Percentiles rank a stretch among this genome's conserved stretches.
These are phyloP conservation scores for Xylaria sp. DNA, from an alignment of 2,329 filamentous ascomycete genomes.

Conservation along the genomic window DNA sequence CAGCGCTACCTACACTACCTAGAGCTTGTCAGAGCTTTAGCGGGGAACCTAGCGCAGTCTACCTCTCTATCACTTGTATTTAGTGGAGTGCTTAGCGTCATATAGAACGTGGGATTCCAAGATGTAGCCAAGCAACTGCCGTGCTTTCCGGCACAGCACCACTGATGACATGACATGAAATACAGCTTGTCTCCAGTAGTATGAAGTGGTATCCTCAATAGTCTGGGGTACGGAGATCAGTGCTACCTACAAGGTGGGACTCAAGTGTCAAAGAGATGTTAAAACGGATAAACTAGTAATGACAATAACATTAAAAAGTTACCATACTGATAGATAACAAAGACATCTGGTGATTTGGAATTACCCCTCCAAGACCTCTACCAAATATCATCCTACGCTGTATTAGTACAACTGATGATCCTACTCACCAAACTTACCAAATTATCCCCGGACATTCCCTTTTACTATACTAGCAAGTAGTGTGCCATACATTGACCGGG, in stretches of 20 bases:
- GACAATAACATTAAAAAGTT: neutral
- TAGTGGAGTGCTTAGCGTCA: neutral
- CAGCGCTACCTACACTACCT: neutral
- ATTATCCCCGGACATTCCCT: neutral
- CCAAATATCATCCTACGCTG: constrained; percentile 7
- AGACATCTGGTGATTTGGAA: constrained; percentile 31
- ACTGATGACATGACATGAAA: constrained; percentile 12
- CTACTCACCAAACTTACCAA: neutral
- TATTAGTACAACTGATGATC: neutral
- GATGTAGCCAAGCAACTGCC: constrained; percentile 12
- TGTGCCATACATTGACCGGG: neutral
- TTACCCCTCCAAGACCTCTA: constrained; percentile 28
- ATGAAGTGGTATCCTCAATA: neutral
- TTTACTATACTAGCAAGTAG: neutral
- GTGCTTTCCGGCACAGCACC: constrained; percentile 26
- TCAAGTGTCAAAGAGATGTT: neutral
- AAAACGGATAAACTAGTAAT: neutral
- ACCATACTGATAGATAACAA: neutral
- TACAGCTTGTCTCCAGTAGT: neutral
- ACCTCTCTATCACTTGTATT: neutral
- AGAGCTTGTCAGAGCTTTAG: neutral
- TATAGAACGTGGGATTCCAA: neutral
- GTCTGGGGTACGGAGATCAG: constrained; percentile 4
- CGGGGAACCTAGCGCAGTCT: neutral
- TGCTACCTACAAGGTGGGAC: neutral